phyloP scores from a whole-genome alignment of 805 yeast genomes.

The Cyberlindnera xylosilytica region DNA sequence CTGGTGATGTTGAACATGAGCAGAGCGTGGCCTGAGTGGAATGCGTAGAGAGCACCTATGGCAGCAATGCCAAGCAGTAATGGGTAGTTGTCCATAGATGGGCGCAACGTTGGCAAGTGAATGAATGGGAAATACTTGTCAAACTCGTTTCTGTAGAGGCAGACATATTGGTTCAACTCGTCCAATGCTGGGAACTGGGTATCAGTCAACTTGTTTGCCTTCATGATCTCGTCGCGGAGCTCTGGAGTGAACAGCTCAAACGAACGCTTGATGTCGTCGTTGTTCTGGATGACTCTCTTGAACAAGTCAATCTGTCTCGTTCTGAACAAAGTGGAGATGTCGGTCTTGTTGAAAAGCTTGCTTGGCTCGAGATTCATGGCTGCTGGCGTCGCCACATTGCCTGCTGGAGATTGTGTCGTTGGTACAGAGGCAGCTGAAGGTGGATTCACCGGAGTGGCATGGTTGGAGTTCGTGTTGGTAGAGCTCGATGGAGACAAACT shows the following conservation, averaged over 20 bases:
- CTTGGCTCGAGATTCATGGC: constrained; percentile 18
- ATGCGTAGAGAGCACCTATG: constrained; percentile 83
- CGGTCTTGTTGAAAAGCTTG: constrained; percentile 34
- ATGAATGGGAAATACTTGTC: constrained; percentile 82
- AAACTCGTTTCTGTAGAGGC: constrained; percentile 74
- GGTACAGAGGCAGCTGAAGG: constrained; percentile 5
- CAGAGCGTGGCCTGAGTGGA: constrained; percentile 74
- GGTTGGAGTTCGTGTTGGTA: constrained; percentile 10
- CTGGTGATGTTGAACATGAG: constrained; percentile 66
- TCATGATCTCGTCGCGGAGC: constrained; percentile 52
- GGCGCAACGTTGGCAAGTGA: constrained; percentile 61
- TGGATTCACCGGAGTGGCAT: neutral
- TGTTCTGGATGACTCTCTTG: constrained; percentile 37
- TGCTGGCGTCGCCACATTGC: neutral
- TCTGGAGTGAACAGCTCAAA: constrained; percentile 44
- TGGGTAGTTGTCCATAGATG: constrained; percentile 55
- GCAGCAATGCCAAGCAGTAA: constrained; percentile 78
- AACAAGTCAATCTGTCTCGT: constrained; percentile 65
- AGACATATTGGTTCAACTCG: constrained; percentile 73
- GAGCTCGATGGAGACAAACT: constrained; percentile 22
- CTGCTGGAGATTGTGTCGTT: constrained; percentile 2
- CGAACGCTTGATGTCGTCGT: constrained; percentile 15
- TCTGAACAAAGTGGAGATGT: constrained; percentile 59
- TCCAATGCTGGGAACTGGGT: constrained; percentile 70
- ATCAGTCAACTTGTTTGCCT: constrained; percentile 48